phyloP scores from a whole-genome alignment of 2,329 filamentous ascomycete species.

The Tolypocladium inflatum region DNA sequence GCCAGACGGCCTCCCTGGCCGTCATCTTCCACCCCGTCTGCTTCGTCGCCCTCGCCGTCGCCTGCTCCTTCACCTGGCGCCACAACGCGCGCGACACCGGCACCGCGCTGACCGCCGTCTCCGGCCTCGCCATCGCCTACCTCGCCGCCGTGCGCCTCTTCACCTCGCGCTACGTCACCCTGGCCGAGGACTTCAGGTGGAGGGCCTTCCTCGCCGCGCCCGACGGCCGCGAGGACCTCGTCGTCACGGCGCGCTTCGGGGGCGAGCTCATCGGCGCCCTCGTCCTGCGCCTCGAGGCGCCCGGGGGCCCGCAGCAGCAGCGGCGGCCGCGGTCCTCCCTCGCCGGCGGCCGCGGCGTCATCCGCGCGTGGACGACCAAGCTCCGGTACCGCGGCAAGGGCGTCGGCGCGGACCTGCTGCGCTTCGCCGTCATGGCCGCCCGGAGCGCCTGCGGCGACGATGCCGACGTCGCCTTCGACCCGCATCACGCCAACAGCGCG shows the following conservation, averaged over 20 bases:
- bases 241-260: slow-evolving; percentile 57
- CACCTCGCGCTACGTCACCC: slow-evolving; percentile 51
- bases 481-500: slow-evolving; percentile 65
- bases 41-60: slow-evolving; percentile 32
- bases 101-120: slow-evolving; percentile 42
- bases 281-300: slow-evolving; percentile 51
- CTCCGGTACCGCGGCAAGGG: slow-evolving; percentile 60
- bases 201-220: slow-evolving; percentile 41
- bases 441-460: slow-evolving; percentile 53
- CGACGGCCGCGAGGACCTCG: slow-evolving; percentile 31
- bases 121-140: slow-evolving; percentile 52
- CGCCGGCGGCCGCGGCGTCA: slow-evolving; percentile 49
- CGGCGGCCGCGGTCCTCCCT: neutral
- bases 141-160: slow-evolving; percentile 51
- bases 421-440: slow-evolving; percentile 58
- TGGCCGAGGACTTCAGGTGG: slow-evolving; percentile 55
- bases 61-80: slow-evolving; percentile 31
- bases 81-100: slow-evolving; percentile 37
- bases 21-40: slow-evolving; percentile 54
- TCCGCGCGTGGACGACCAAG: slow-evolving; percentile 74
- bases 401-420: slow-evolving; percentile 61
- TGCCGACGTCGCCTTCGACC: slow-evolving; percentile 56
- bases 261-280: slow-evolving; percentile 59
- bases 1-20: slow-evolving; percentile 53
- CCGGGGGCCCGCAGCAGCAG: neutral